Base-by-base conservation (phyloP, 2,329 filamentous ascomycete genomes). In the Trichophyton rubrum region DNA sequence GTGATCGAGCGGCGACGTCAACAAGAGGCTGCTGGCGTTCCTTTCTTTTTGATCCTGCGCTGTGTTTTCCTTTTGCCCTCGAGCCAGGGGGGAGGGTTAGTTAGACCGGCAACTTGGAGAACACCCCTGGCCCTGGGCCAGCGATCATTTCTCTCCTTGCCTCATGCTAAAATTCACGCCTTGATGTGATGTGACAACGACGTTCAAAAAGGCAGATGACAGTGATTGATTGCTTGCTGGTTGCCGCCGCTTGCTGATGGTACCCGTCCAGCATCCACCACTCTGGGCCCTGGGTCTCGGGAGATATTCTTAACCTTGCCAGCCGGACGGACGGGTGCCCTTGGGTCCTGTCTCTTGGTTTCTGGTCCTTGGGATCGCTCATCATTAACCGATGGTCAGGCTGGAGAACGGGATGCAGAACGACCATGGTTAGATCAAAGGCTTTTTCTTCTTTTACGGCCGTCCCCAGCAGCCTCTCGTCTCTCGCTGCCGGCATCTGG, bases 271-370 rank as follows among this genome's bases (percentile, higher is more conserved):
- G 33, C 33, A 38, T 38, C 49, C 49, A 27, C 22, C 49, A 53
- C 9, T 22, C 49, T 53, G 22, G 47, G 47, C 47, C 47, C 27
- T 53, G 49, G 49, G 49, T 30, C 49, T 53, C 49, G 49, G 49
- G 49, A 53, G 49, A 53, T 53, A 53, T 53, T 53, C 49, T 53
- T 38, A 53, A 53, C 49, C 49, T 53, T 53, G 49, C 49, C 49
- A 24, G 49, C 27, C 17, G 49, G 27, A 20, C 49, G 24, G 49
- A 13, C 9, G 27, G 9, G 11, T 30, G 49, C 11, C 8, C 22
- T 53, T 30, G 49, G 49, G 33, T 38, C 33, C 33, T 38, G 33
- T 38, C 33, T 38, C 11, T 38, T 3, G 33, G 33, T 38, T 38
- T 13, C 33, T 38, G 33, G 33, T 38, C 33, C 33, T 38, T 38